Evolutionary conservation across 2,329 filamentous ascomycete genomes (phyloP), one percentile per base, ranked within the genome.

Genomic region (Aspergillus sp.): DNA sequence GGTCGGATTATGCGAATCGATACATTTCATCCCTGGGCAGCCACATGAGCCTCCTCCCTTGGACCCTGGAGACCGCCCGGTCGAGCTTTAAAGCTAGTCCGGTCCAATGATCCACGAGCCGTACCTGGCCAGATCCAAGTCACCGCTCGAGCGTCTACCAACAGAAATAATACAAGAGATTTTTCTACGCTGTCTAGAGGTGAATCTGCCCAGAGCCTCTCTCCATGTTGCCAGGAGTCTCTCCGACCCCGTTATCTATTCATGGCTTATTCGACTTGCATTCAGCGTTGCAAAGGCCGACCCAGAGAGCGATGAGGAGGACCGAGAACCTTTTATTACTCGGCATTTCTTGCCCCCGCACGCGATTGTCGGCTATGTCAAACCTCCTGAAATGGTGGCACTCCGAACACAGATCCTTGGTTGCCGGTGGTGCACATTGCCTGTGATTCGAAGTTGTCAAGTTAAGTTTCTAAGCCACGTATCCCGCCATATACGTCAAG

Each of bases 81-180:
- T 49, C 54, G 54, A 51, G 47, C 55, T 57, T 38, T 57, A 45
- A 46, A 25, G 55, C 22, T 51, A 46, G 38, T 51, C 25, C 48
- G 34, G 48, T 54, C 59, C 56, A 58, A 61, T 61, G 59, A 45
- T 52, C 52, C 43, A 48, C 23, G 50, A 48, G 15, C 59, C 31
- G 5, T 49, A 22, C 54, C 22, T 50, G 28, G 34, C 22, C 19
- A 54, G 59, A 54, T 46, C 49, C 19, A 61, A 54, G 54, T 61
- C 59, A 49, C 54, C 43, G 3, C 70, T 85, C 23, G 82, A 84
- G 66, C 58, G 62, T 15, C 74, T 85, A 1, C 83, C 83, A 0
- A 66, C 75, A 15, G 83, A 85, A 68, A 72, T 85, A 25, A 67
- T 85, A 6, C 79, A 85, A 63, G 74, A 76, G 49, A 84, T 85